phyloP scores from a whole-genome alignment of 1,284 basidiomycete genomes.

The Fistulinella cinereoalba region DNA sequence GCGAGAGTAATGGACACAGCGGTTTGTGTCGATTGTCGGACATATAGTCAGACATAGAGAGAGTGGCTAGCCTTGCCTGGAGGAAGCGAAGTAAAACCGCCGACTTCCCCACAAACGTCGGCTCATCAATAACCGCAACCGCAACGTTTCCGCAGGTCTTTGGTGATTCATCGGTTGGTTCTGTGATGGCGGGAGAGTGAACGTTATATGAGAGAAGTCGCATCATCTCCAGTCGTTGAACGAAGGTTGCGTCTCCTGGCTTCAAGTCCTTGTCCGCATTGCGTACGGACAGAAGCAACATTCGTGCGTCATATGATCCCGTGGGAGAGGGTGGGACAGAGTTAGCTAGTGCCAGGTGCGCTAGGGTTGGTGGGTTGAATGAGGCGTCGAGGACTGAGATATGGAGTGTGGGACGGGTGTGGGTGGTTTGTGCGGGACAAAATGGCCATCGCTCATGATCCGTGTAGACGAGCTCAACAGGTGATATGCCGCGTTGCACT shows the following conservation, averaged over 20 bases:
- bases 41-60: neutral
- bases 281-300: conserved; percentile 82
- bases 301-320: conserved; percentile 62
- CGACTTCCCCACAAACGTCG: conserved; percentile 88
- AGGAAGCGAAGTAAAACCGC: conserved; percentile 56
- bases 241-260: conserved; percentile 67
- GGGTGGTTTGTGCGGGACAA: conserved; percentile 21
- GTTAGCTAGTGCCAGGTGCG: conserved; percentile 79
- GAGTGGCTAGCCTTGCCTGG: conserved; percentile 33
- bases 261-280: conserved; percentile 88
- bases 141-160: conserved; percentile 53
- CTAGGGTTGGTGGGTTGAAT: conserved; percentile 91
- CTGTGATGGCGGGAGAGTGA: conserved; percentile 5
- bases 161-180: conserved; percentile 10
- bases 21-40: conserved; percentile 4
- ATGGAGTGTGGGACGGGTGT: conserved; percentile 33
- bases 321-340: conserved; percentile 34
- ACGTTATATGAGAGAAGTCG: conserved; percentile 56
- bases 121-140: conserved; percentile 82
- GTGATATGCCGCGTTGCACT: conserved; percentile 45
- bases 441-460: conserved; percentile 59
- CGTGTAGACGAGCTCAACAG: conserved; percentile 53
- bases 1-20: conserved; percentile 22
- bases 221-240: conserved; percentile 86
- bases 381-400: conserved; percentile 85